These are phyloP conservation scores for Alternaria triticimaculans DNA, from an alignment of 2,329 filamentous ascomycete genomes.

Conservation along the genomic window DNA sequence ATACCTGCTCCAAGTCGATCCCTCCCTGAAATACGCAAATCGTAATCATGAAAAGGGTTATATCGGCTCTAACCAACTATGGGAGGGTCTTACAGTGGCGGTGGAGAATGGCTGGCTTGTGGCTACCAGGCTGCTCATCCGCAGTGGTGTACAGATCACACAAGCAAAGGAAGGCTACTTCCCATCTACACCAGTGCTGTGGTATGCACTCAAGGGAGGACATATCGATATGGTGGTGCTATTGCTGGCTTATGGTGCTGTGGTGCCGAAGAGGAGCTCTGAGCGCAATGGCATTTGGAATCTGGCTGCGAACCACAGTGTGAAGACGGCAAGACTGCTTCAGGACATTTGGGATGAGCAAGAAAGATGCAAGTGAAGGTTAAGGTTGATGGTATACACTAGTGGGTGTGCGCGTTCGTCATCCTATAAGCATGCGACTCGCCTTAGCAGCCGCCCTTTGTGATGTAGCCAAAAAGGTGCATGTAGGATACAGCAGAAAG, in stretches of 20 bases:
- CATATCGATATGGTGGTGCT: not conserved
- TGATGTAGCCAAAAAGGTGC: not conserved
- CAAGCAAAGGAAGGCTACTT: not conserved
- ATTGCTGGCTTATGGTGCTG: slow-evolving; percentile 1
- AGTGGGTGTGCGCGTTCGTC: not conserved
- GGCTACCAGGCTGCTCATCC: not conserved
- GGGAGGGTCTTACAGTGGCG: not conserved
- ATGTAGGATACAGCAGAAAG: not conserved
- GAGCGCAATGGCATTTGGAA: not conserved
- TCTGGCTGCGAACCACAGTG: not conserved
- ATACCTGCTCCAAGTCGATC: not conserved
- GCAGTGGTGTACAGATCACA: not conserved
- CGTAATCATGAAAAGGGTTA: not conserved
- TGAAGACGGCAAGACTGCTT: not conserved
- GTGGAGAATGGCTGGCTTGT: not conserved
- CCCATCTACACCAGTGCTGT: not conserved
- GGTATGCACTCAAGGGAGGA: not conserved
- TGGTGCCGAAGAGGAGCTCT: not conserved
- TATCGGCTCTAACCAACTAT: not conserved
- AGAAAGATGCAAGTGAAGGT: not conserved
- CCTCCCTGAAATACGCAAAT: not conserved
- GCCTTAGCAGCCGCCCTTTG: not conserved
- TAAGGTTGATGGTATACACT: not conserved
- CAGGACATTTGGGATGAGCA: not conserved
- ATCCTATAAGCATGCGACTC: not conserved